Evolutionary conservation across 495 filamentous ascomycete species (phyloP), one percentile per base, ranked within the genome.

Genomic region (Xylaria sp.): DNA sequence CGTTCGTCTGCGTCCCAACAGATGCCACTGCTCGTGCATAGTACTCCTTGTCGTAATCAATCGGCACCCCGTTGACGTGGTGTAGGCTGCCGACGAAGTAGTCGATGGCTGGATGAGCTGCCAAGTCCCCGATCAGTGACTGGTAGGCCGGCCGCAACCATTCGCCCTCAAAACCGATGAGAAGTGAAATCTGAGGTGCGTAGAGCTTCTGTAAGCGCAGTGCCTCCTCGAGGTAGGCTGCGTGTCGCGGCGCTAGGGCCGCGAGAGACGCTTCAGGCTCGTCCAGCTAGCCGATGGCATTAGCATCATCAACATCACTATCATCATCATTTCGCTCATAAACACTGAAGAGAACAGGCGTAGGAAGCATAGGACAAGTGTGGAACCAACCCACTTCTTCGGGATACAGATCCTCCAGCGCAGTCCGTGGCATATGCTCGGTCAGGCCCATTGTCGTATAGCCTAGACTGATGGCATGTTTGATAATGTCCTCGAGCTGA

Each of bases 61-160:
- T 98, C 3, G 97, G 95, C 29, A 96, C 85, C 1, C 89, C 90
- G 69, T 90, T 84, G 7, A 93, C 91, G 80, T 99, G 96, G 81
- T 99, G 96, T 35, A 98, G 85, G 2, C 92, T 95, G 24, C 97
- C 96, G 76, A 99, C 80, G 82, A 97, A 95, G 81, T 96, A 91
- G 77, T 98, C 95, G 69, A 97, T 86, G 19, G 82, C 79, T 63
- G 91, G 87, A 33, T 88, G 83, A 2, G 83, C 76, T 17, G 92
- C 82, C 0, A 97, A 88, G 11, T 75, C 69, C 11, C 82, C 69
- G 59, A 97, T 89, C 40, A 93, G 80, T 1, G 76, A 21, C 6
- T 77, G 77, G 63, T 93, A 95, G 17, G 83, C 83, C 0, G 90
- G 87, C 3, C 94, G 89, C 73, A 97, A 95, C 90, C 92, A 98